A percentile compares a stretch with the other conserved stretches of the same genome.
Conservation (phyloP, 2,329 filamentous ascomycete genomes). For the Phaeosphaeria sp. region DNA sequence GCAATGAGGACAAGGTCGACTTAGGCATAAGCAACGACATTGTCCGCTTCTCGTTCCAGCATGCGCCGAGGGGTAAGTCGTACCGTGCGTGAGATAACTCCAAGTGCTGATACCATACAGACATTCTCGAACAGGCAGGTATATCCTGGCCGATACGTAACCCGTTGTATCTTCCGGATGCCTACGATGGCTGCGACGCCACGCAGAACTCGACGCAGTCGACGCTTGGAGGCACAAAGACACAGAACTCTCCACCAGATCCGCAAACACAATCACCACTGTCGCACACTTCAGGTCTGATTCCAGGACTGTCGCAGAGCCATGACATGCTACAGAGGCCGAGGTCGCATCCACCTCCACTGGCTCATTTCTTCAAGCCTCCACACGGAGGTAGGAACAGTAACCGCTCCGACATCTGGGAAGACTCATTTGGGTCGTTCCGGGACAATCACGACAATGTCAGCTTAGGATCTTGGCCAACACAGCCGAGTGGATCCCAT, state of each 20-base stretch:
- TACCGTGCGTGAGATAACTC: too few relatives aligned
- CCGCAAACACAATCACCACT: slow-evolving; percentile 15
- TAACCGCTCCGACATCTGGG: slow-evolving; percentile 17
- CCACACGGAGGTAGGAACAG: slow-evolving; percentile 6
- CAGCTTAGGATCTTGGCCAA: slow-evolving; percentile 30
- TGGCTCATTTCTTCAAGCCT: slow-evolving; percentile 21
- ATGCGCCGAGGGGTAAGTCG: slow-evolving; percentile 74
- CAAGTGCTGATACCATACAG: slow-evolving; percentile 53
- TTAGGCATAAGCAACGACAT: slow-evolving; percentile 75
- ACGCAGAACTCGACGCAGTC: not conserved
- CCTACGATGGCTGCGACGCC: slow-evolving; percentile 6
- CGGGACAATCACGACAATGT: slow-evolving; percentile 21
- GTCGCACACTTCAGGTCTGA: slow-evolving; percentile 11
- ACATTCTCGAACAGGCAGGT: slow-evolving; percentile 72
- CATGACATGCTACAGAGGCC: slow-evolving; percentile 23
- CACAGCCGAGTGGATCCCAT: slow-evolving; percentile 17
- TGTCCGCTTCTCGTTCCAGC: slow-evolving; percentile 82
- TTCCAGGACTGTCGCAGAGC: slow-evolving; percentile 16
- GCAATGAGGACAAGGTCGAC: slow-evolving; percentile 24
- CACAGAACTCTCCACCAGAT: slow-evolving; percentile 5
- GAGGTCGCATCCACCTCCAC: slow-evolving; percentile 22
- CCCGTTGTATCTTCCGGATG: slow-evolving; percentile 33
- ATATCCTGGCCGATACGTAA: slow-evolving; percentile 77
- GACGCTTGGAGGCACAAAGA: slow-evolving; percentile 3
- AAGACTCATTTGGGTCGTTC: slow-evolving; percentile 15